Conservation (phyloP, 352 stramenopile species). For the Achlya hypogyna region DNA sequence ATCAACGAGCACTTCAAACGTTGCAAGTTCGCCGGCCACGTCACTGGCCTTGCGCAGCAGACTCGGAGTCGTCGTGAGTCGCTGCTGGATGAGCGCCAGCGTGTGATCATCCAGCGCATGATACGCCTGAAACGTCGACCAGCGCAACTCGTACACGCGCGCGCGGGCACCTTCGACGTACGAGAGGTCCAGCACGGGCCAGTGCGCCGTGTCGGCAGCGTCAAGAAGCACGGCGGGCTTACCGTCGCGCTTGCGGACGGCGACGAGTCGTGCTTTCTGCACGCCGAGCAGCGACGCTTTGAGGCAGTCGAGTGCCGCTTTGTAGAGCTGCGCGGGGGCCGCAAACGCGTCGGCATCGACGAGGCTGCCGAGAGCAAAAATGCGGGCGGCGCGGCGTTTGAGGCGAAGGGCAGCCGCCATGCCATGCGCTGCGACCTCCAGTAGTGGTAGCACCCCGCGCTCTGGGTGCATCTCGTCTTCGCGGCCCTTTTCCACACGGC, state of each 20-base stretch:
- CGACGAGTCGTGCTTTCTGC: constrained; percentile 46
- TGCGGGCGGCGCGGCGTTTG: constrained; percentile 40
- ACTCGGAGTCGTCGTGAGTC: background rate
- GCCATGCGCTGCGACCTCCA: constrained; percentile 31
- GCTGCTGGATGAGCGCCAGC: background rate
- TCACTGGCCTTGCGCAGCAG: background rate
- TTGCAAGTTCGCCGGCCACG: background rate
- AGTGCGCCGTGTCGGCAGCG: constrained; percentile 31
- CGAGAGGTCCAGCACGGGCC: constrained; percentile 16
- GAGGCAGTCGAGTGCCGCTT: constrained; percentile 32
- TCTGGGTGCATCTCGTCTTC: constrained; percentile 54
- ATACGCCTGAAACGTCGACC: constrained; percentile 31
- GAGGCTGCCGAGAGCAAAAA: constrained; percentile 38
- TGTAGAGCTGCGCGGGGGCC: constrained; percentile 44
- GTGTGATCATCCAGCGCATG: background rate
- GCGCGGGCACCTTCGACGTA: constrained; percentile 34
- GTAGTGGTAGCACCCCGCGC: constrained; percentile 43
- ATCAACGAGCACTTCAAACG: background rate
- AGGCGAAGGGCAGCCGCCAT: constrained; percentile 47
- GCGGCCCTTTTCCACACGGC: constrained; percentile 42
- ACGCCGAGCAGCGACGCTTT: constrained; percentile 32
- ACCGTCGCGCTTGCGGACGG: constrained; percentile 37
- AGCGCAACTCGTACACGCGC: constrained; percentile 36
- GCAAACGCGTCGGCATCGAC: constrained; percentile 30
- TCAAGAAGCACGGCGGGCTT: constrained; percentile 52